Percentiles rank a stretch among this genome's conserved stretches.
These are phyloP conservation scores for Dryadomyces quercus-mongolicae DNA, from an alignment of 2,329 filamentous ascomycete genomes.

Conservation along the genomic window DNA sequence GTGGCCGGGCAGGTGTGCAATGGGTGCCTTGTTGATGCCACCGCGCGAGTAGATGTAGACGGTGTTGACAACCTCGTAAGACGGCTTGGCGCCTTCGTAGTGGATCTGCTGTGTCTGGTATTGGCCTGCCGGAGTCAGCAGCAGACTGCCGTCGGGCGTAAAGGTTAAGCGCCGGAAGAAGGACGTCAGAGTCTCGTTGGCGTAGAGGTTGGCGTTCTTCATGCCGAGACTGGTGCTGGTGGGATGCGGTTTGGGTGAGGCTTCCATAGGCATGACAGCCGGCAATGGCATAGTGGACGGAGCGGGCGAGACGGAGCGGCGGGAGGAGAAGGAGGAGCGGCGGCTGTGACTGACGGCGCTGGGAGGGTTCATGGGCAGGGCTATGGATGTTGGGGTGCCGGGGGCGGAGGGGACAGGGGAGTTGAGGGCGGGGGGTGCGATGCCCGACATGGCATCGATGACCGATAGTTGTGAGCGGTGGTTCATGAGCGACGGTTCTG, in stretches of 20 bases:
- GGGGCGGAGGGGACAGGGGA: conserved; percentile 87
- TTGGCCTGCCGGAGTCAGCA: conserved; percentile 90
- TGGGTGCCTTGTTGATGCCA: conserved; percentile 90
- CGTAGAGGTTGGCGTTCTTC: conserved; percentile 83
- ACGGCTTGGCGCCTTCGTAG: conserved; percentile 49
- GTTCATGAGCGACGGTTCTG: conserved; percentile 52
- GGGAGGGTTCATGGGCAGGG: conserved; percentile 92
- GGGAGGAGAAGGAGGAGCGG: conserved; percentile 82
- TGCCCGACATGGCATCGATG: conserved; percentile 31
- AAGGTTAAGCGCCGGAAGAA: conserved; percentile 94
- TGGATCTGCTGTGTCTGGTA: conserved; percentile 74
- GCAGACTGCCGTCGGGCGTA: conserved; percentile 83
- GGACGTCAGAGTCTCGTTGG: conserved; percentile 91
- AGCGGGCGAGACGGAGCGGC: conserved; percentile 83
- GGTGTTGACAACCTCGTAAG: conserved; percentile 86
- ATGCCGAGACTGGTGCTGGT: conserved; percentile 47
- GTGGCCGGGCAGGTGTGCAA: conserved; percentile 89
- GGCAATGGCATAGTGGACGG: conserved; percentile 86
- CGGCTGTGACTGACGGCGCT: conserved; percentile 80
- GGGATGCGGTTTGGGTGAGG: conserved; percentile 68
- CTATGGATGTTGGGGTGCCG: conserved; percentile 80
- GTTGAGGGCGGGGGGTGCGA: conserved; percentile 34
- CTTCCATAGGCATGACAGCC: conserved; percentile 86
- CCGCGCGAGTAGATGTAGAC: conserved; percentile 97
- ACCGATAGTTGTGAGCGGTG: conserved; percentile 53